Conservation (phyloP, 805 yeast genomes). For the Candida tammaniensis region DNA sequence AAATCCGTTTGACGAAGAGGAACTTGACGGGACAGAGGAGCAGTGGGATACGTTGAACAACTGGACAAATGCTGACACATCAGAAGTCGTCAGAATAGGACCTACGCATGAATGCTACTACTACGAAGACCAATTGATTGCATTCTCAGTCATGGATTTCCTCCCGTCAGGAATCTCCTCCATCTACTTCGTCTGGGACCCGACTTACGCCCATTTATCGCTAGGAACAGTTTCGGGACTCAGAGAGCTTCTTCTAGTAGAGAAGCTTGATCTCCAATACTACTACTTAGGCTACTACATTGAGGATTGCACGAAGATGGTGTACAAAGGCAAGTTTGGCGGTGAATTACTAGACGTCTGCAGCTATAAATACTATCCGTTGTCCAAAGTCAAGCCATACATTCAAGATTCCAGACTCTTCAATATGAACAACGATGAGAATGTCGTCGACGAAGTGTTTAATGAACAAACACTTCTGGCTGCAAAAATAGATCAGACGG, state of each 20-base stretch:
- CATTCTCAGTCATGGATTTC: conserved; percentile 74
- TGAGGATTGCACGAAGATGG: conserved; percentile 79
- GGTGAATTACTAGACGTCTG: conserved; percentile 66
- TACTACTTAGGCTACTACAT: conserved; percentile 82
- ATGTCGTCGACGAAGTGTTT: conserved; percentile 21
- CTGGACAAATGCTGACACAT: conserved; percentile 26
- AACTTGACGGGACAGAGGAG: conserved; percentile 18
- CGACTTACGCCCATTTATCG: conserved; percentile 65
- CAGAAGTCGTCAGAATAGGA: conserved; percentile 36
- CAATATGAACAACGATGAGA: conserved; percentile 18
- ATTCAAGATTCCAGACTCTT: conserved; percentile 31
- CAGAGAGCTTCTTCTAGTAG: conserved; percentile 59
- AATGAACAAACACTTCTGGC: conserved; percentile 12
- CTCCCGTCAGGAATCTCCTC: conserved; percentile 76
- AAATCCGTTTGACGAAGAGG: conserved; percentile 50
- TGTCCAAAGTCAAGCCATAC: conserved; percentile 26
- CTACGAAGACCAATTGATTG: conserved; percentile 58
- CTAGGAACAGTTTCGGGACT: conserved; percentile 78
- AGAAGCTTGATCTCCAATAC: conserved; percentile 44
- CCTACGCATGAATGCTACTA: conserved; percentile 81
- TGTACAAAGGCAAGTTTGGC: conserved; percentile 74
- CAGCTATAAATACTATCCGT: conserved; percentile 41
- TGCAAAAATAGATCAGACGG: conserved; percentile 17
- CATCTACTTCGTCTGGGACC: conserved; percentile 87
- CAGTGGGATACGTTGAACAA: conserved; percentile 42